Percentiles rank a stretch among this genome's conserved stretches.
Evolutionary conservation across 1,284 basidiomycete genomes (phyloP).

Genomic region (Fomes fomentarius): DNA sequence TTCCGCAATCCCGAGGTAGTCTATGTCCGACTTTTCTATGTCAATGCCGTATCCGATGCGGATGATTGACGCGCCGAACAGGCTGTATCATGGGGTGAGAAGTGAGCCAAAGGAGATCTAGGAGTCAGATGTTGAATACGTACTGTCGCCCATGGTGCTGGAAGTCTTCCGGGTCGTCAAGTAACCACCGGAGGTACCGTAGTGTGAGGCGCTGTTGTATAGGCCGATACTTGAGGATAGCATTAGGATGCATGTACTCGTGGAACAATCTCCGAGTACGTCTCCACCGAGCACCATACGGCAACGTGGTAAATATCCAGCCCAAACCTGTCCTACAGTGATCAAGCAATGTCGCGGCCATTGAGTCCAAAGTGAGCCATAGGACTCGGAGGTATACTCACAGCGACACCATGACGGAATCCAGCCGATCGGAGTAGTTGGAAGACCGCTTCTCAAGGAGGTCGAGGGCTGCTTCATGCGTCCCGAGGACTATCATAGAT

Average conservation of each 20-base stretch:
- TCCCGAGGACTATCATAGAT: slow-evolving; percentile 16
- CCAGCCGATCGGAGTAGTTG: slow-evolving; percentile 21
- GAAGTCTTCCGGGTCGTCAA: slow-evolving; percentile 6
- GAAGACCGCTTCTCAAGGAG: slow-evolving; percentile 44
- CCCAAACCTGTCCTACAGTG: slow-evolving; percentile 5
- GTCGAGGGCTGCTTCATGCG: slow-evolving; percentile 32
- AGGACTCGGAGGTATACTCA: not conserved
- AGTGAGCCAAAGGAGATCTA: too few species aligned
- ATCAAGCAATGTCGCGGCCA: too few species aligned
- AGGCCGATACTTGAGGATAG: not conserved
- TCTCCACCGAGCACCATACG: slow-evolving; percentile 11
- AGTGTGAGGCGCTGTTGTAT: slow-evolving; percentile 5
- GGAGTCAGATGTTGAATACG: too few species aligned
- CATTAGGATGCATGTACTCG: slow-evolving; percentile 7
- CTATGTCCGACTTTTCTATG: slow-evolving; percentile 23
- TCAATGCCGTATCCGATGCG: slow-evolving; percentile 37
- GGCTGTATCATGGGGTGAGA: not conserved
- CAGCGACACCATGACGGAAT: slow-evolving; percentile 7
- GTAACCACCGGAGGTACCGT: slow-evolving; percentile 7
- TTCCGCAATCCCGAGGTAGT: slow-evolving; percentile 12
- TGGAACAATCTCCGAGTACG: slow-evolving; percentile 12
- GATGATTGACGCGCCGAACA: slow-evolving; percentile 15
- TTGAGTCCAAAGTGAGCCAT: too few species aligned
- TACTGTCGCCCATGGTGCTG: slow-evolving; percentile 14
- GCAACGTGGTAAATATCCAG: slow-evolving; percentile 1